These are phyloP conservation scores for Pseudogymnoascus sp. DNA, from an alignment of 2,329 filamentous ascomycete genomes.

Conservation along the genomic window DNA sequence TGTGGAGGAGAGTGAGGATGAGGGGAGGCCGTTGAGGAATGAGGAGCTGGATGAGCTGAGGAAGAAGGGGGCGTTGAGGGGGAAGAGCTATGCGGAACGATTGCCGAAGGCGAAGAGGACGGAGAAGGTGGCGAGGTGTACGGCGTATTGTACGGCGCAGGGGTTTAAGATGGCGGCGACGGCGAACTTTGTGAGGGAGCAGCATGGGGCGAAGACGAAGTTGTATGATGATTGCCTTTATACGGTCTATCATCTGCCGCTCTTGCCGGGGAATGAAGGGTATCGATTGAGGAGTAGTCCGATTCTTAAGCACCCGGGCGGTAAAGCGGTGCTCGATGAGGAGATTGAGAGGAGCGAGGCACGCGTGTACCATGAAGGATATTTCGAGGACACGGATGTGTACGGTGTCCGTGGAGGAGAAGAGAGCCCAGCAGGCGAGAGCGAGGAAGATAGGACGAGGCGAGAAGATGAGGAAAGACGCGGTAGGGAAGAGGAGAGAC, in stretches of 20 bases:
- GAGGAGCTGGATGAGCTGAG: slow-evolving; percentile 58
- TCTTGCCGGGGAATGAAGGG: slow-evolving; percentile 77
- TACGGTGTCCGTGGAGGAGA: slow-evolving; percentile 40
- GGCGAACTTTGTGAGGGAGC: slow-evolving; percentile 79
- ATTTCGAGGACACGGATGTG: slow-evolving; percentile 63
- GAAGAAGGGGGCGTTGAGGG: slow-evolving; percentile 51
- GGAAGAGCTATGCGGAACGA: slow-evolving; percentile 91
- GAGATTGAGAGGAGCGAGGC: slow-evolving; percentile 92
- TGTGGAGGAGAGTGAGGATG: slow-evolving; percentile 40
- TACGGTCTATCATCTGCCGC: slow-evolving; percentile 83
- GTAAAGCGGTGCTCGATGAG: slow-evolving; percentile 85
- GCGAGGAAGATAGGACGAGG: slow-evolving; percentile 26
- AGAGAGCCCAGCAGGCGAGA: slow-evolving; percentile 36
- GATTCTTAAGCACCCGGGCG: slow-evolving; percentile 83
- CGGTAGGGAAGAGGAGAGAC: slow-evolving; percentile 29
- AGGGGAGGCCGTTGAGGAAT: slow-evolving; percentile 58
- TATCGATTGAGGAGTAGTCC: slow-evolving; percentile 85
- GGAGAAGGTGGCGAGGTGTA: slow-evolving; percentile 81
- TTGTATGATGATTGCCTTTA: slow-evolving; percentile 97
- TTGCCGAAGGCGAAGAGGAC: slow-evolving; percentile 80
- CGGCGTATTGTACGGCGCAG: slow-evolving; percentile 93
- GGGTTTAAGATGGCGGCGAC: slow-evolving; percentile 82
- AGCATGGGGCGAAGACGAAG: slow-evolving; percentile 87
- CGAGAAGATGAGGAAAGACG: slow-evolving; percentile 26
- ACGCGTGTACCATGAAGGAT: slow-evolving; percentile 83